These are phyloP conservation scores for Dovyalis caffra DNA, from an alignment of 345 rosid genomes.

Conservation along the genomic window DNA sequence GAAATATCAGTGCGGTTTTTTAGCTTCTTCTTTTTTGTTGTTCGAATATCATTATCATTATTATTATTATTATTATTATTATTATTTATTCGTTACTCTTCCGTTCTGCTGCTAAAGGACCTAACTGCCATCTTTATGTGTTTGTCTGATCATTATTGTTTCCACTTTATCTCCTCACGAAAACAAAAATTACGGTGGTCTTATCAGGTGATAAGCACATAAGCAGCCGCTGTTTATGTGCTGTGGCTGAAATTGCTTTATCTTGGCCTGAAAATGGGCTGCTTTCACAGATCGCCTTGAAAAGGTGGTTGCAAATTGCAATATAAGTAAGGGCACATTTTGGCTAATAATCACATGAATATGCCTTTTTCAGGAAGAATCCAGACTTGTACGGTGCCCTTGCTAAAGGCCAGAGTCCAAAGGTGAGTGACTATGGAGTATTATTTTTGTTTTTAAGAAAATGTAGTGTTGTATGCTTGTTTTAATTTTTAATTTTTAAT, in stretches of 20 bases:
- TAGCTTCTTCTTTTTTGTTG: too few relatives aligned
- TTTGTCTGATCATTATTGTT: not conserved
- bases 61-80: too few relatives aligned
- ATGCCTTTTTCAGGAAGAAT: slow-evolving; percentile 56
- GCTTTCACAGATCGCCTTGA: not conserved
- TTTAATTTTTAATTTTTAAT: too few relatives aligned
- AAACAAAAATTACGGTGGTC: not conserved
- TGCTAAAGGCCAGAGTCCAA: slow-evolving; percentile 78
- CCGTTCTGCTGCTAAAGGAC: not conserved
- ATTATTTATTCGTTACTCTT: not conserved
- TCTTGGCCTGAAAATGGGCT: not conserved
- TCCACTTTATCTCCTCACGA: not conserved
- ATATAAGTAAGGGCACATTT: not conserved
- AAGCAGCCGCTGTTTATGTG: not conserved
- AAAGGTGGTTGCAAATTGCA: not conserved
- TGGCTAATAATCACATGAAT: not conserved
- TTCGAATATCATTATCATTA: not conserved
- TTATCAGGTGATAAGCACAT: not conserved
- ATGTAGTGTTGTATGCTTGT: not conserved
- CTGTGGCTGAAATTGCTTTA: not conserved
- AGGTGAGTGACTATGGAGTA: slow-evolving; percentile 58
- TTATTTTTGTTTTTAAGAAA: not conserved
- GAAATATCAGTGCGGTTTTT: slow-evolving; percentile 66
- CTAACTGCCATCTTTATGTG: not conserved
- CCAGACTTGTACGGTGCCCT: slow-evolving; percentile 57